Evolutionary conservation across 2,329 filamentous ascomycete genomes (phyloP).

Genomic region (Alternaria incomplexa): DNA sequence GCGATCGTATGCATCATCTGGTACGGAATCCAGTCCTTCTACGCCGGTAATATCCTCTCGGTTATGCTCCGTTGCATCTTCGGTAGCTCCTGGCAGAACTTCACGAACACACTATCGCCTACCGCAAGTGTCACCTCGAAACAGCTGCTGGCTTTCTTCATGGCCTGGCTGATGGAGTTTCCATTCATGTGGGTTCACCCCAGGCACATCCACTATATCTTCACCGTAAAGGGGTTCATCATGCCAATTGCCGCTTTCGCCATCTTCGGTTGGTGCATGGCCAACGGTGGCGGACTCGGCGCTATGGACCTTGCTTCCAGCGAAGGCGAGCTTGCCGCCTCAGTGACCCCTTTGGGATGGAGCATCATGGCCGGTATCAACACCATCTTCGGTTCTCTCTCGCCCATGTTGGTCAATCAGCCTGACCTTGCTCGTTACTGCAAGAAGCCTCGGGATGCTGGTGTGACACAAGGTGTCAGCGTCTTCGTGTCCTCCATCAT

Average conservation of each 20-base stretch:
- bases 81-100: slow-evolving; percentile 46
- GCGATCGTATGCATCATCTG: slow-evolving; percentile 49
- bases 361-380: slow-evolving; percentile 52
- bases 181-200: slow-evolving; percentile 45
- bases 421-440: slow-evolving; percentile 53
- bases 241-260: slow-evolving; percentile 44
- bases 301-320: slow-evolving; percentile 20
- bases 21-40: slow-evolving; percentile 42
- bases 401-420: slow-evolving; percentile 51
- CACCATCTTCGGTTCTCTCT: slow-evolving; percentile 50
- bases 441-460: slow-evolving; percentile 39
- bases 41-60: slow-evolving; percentile 39
- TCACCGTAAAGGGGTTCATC: slow-evolving; percentile 35
- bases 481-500: slow-evolving; percentile 49
- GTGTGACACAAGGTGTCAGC: slow-evolving; percentile 40
- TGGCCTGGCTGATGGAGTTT: slow-evolving; percentile 40
- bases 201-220: slow-evolving; percentile 34
- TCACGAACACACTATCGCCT: slow-evolving; percentile 33
- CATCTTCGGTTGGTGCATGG: slow-evolving; percentile 48
- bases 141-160: slow-evolving; percentile 42
- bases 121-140: slow-evolving; percentile 42
- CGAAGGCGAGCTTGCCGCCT: slow-evolving; percentile 1
- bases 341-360: slow-evolving; percentile 37
- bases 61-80: slow-evolving; percentile 50
- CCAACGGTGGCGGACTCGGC: slow-evolving; percentile 37